phyloP scores from a whole-genome alignment of 441 rosid genomes.

The Rhodomyrtus psidioides region DNA sequence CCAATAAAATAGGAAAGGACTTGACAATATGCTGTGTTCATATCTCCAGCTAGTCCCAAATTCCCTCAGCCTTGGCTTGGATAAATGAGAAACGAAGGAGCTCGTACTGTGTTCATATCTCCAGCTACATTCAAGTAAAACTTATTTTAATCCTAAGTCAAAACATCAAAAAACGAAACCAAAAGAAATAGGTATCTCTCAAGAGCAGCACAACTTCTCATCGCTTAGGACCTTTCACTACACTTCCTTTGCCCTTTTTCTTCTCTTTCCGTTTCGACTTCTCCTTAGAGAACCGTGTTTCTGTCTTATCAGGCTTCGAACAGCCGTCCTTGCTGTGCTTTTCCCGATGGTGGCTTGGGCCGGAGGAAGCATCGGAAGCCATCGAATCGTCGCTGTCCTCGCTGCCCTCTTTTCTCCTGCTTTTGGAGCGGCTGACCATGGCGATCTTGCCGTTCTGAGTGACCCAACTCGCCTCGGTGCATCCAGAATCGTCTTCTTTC shows the following conservation, averaged over 20 bases:
- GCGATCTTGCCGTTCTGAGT: background rate
- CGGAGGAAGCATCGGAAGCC: conserved; percentile 91
- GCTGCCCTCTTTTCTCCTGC: conserved; percentile 12
- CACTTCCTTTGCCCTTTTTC: background rate
- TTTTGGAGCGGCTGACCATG: background rate
- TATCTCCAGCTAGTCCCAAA: no score
- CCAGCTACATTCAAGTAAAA: background rate
- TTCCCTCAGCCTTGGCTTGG: background rate
- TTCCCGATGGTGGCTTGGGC: conserved; percentile 30
- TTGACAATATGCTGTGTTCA: background rate
- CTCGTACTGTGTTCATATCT: background rate
- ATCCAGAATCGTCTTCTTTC: conserved; percentile 39
- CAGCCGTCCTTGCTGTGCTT: background rate
- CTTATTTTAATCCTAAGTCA: background rate
- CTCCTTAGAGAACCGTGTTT: background rate
- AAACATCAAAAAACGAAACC: background rate
- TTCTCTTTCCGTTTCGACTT: background rate
- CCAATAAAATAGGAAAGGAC: background rate
- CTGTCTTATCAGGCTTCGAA: background rate
- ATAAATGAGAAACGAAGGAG: background rate
- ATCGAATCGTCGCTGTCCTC: conserved; percentile 75
- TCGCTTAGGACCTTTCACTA: background rate
- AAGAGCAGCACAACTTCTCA: background rate
- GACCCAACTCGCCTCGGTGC: conserved; percentile 16
- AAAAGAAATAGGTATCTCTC: background rate